phyloP scores from a whole-genome alignment of 345 rosid species.

The Passiflora organensis region DNA sequence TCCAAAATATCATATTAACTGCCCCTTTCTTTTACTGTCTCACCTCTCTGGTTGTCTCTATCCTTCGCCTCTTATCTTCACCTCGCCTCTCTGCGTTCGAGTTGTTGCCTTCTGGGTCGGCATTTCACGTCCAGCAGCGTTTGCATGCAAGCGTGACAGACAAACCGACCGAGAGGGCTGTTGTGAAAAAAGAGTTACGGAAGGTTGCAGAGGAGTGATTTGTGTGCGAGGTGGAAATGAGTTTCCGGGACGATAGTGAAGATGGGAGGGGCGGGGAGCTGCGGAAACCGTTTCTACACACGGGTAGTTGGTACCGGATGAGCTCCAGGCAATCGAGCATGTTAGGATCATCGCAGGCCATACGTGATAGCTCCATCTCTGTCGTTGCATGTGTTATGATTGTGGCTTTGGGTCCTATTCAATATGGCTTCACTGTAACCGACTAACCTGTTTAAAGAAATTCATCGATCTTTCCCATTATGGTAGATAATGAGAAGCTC shows the following conservation, averaged over 20 bases:
- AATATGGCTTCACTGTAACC: conserved; percentile 94
- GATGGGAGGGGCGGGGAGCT: conserved; percentile 62
- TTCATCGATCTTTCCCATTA: too few relatives aligned
- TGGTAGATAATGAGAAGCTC: too few relatives aligned
- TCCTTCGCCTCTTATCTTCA: too few relatives aligned
- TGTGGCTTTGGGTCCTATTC: conserved; percentile 97
- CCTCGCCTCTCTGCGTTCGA: too few relatives aligned
- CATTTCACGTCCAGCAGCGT: too few relatives aligned
- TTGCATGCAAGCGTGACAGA: conserved; percentile 22
- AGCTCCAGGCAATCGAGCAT: conserved; percentile 87
- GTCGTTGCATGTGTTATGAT: conserved; percentile 91
- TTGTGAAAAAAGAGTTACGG: conserved; percentile 12
- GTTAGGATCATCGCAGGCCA: conserved; percentile 81
- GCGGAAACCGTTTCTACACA: conserved; percentile 85
- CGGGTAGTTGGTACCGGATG: conserved; percentile 98
- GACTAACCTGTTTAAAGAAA: neutral
- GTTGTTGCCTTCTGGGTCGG: too few relatives aligned
- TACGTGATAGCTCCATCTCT: conserved; percentile 81
- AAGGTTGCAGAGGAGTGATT: conserved; percentile 19
- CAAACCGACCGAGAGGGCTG: conserved; percentile 25
- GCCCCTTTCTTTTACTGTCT: too few relatives aligned
- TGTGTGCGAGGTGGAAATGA: conserved; percentile 48
- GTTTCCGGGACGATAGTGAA: conserved; percentile 86
- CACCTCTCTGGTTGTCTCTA: too few relatives aligned
- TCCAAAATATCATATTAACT: too few relatives aligned